Base-by-base conservation (phyloP, 371 early-diverging fungal genomes). In the Circinella minor region DNA sequence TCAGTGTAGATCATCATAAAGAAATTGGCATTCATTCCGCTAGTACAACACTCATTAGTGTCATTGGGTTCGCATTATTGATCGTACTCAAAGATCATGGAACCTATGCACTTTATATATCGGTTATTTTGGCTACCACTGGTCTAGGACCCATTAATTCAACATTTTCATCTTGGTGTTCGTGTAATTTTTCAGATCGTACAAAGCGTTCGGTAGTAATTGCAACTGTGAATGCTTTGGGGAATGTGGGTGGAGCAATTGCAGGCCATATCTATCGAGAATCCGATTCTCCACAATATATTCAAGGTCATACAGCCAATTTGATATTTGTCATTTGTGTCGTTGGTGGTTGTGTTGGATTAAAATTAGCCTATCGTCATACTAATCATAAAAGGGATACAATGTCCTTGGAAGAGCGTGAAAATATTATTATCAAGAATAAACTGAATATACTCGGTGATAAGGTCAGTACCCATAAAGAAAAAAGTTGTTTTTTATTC, bases 1-100 rank as follows among this genome's bases (percentile, higher is more conserved):
- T 88, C 72, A 82, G 84, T 61, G 89, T 90, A 13, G 93, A 93
- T 67, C 83, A 84, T 59, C 74, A 77, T 37, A 69, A 80, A 49
- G 87, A 89, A 47, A 89, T 91, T 61, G 91, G 91, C n/a, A 72
- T 80, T 51, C 92, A 92, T 63, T 75, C 89, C 17, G 83, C 87
- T 6, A 47, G 83, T 20, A 82, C 90, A 11, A 85, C 83, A 6
- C 55, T 80, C 36, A 14, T 92, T 7, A 89, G 89, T 34, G 81
- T 84, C 63, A 61, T 90, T 20, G 92, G 93, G 5, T 91, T 90
- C 74, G 78, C 85, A 14, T 78, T 91, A 43, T 72, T 92, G 37
- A 81, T 89, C n/a, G 73, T 77, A 4, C 73, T 82, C 10, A 37
- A 60, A 34, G 66, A 69, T 38, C 38, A 55, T 5, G 61, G 43